These are phyloP conservation scores for Brassica rapa DNA, from an alignment of 345 rosid species.

Conservation along the genomic window DNA sequence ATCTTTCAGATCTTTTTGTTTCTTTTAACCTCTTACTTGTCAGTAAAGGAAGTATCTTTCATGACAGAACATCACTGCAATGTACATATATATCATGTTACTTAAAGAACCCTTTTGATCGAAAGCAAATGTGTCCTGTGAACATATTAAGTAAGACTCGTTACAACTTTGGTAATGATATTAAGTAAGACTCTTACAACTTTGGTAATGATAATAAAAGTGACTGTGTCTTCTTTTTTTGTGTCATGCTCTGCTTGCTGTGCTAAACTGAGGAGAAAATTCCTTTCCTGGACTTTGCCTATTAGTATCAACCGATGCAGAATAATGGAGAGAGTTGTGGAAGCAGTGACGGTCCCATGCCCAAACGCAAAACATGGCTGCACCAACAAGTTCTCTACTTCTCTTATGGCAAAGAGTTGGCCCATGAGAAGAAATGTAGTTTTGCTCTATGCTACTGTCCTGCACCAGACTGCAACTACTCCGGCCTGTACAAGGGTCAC, in stretches of 20 bases:
- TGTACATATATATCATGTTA: neutral
- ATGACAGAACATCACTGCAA: neutral
- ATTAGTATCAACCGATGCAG: too few relatives aligned
- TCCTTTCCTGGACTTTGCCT: too few relatives aligned
- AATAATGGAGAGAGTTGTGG: too few relatives aligned
- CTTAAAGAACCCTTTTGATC: neutral
- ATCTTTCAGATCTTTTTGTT: conserved; percentile 14
- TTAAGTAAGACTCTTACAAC: too few relatives aligned
- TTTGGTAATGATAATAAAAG: neutral
- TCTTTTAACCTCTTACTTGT: neutral
- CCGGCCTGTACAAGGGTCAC: too few relatives aligned
- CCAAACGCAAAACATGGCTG: too few relatives aligned
- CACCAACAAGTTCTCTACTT: too few relatives aligned
- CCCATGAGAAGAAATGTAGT: too few relatives aligned
- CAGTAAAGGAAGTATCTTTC: neutral
- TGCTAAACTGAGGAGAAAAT: neutral
- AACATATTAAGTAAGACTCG: neutral
- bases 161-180: neutral
- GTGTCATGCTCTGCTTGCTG: neutral
- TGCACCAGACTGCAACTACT: too few relatives aligned
- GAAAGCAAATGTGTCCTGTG: neutral
- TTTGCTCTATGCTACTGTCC: too few relatives aligned
- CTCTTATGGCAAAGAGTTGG: too few relatives aligned
- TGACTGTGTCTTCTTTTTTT: neutral
- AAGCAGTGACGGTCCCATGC: too few relatives aligned